These are phyloP conservation scores for Pelargonium citronellum DNA, from an alignment of 441 rosid species.

Conservation along the genomic window DNA sequence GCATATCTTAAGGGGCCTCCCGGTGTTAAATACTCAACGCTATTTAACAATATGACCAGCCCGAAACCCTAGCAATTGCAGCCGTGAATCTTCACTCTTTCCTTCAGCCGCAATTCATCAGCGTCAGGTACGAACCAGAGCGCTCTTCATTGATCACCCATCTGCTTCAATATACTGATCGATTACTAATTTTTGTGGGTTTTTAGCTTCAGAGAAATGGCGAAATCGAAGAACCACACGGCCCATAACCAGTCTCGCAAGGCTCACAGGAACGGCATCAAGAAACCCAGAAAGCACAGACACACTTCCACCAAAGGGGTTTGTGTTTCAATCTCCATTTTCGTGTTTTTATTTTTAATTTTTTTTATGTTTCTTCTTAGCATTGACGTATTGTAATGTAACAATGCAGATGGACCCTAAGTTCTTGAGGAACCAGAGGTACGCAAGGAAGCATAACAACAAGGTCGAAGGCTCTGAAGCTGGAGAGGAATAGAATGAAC, in stretches of 20 bases:
- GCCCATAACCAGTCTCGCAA: constrained; percentile 35
- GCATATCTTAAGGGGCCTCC: no score
- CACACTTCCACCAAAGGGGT: constrained; percentile 34
- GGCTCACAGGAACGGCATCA: constrained; percentile 35
- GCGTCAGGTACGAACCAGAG: no score
- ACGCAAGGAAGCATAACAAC: constrained; percentile 39
- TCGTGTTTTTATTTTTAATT: not conserved
- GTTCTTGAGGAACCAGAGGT: constrained; percentile 40
- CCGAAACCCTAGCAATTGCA: no score
- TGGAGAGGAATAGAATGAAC: no score
- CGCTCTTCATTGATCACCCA: no score
- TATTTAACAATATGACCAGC: no score
- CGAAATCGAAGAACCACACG: constrained; percentile 38
- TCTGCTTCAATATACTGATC: no score
- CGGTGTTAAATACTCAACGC: no score
- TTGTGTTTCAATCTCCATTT: constrained; percentile 4
- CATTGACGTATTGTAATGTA: no score
- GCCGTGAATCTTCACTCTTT: no score
- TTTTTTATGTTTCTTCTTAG: not conserved
- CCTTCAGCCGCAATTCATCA: no score
- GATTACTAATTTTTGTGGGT: not conserved
- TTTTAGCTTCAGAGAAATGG: constrained; percentile 18
- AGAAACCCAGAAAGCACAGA: constrained; percentile 28
- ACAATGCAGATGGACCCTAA: constrained; percentile 33
- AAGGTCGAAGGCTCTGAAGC: not conserved